Percentiles rank a stretch among this genome's conserved stretches.
Conservation (phyloP, 495 filamentous ascomycete species). For the Aspergillus leporis region DNA sequence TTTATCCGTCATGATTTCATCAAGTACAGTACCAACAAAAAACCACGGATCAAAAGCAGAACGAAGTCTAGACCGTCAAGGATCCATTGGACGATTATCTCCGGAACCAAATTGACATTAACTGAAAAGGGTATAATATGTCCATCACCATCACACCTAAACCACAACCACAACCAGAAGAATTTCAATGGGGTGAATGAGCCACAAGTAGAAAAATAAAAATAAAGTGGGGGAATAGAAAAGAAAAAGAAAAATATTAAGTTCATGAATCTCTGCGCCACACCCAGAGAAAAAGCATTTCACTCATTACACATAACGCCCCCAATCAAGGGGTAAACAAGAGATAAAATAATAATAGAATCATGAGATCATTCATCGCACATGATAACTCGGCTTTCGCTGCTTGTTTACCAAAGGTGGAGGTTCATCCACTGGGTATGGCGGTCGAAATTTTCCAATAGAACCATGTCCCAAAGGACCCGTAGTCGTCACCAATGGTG, state of each 20-base stretch:
- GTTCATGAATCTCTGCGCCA: background rate
- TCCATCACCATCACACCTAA: background rate
- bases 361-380: slow-evolving; percentile 39
- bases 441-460: slow-evolving; percentile 47
- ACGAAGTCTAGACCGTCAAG: background rate
- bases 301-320: background rate
- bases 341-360: background rate
- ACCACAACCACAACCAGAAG: background rate
- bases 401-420: slow-evolving; percentile 81
- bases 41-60: no score
- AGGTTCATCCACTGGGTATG: slow-evolving; percentile 83
- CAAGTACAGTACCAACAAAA: no score
- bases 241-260: slow-evolving; percentile 14
- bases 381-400: slow-evolving; percentile 77
- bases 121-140: background rate
- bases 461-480: slow-evolving; percentile 15
- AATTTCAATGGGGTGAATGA: background rate
- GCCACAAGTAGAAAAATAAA: slow-evolving; percentile 16
- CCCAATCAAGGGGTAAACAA: background rate
- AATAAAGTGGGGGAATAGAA: slow-evolving; percentile 9
- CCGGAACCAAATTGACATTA: slow-evolving; percentile 1
- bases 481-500: slow-evolving; percentile 25
- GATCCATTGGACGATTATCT: background rate
- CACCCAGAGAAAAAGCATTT: slow-evolving; percentile 4
- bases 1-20: no score